These are phyloP conservation scores for Petrea volubilis DNA, from an alignment of 257 asterid species.

Conservation along the genomic window DNA sequence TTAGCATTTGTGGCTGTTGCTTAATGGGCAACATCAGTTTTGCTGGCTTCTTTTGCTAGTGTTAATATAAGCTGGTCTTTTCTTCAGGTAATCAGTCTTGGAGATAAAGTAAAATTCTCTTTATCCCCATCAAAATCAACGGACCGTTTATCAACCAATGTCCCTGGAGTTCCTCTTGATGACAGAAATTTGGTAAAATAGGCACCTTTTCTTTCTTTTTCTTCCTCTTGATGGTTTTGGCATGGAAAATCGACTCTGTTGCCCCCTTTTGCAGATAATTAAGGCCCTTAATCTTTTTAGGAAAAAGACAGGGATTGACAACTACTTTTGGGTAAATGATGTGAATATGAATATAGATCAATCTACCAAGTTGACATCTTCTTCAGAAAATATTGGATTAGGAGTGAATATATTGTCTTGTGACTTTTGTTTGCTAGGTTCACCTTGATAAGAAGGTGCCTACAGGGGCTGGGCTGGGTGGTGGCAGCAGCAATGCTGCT, in stretches of 20 bases:
- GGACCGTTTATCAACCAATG: constrained; percentile 80
- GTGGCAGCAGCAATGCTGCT: constrained; percentile 99
- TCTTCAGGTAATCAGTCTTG: constrained; percentile 85
- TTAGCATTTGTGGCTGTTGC: too few relatives aligned
- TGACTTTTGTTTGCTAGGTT: constrained; percentile 42
- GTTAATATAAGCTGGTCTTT: constrained; percentile 21
- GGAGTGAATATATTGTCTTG: constrained; percentile 10
- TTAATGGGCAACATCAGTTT: background rate
- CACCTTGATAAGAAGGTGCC: constrained; percentile 98
- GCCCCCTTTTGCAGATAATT: constrained; percentile 67
- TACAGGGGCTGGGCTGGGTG: constrained; percentile 99
- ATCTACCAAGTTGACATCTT: background rate
- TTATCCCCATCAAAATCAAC: constrained; percentile 76
- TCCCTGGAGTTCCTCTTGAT: constrained; percentile 81
- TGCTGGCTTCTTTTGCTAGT: background rate
- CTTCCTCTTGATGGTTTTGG: background rate
- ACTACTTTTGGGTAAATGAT: constrained; percentile 75
- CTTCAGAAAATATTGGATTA: background rate
- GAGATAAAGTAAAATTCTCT: constrained; percentile 87
- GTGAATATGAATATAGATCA: background rate
- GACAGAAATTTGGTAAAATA: constrained; percentile 70
- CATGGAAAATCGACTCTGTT: background rate
- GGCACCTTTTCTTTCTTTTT: constrained; percentile 7
- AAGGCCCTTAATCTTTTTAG: constrained; percentile 95
- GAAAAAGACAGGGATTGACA: constrained; percentile 77